Evolutionary conservation across 2,329 filamentous ascomycete species (phyloP).

Genomic region (Colletotrichum chrysophilum): DNA sequence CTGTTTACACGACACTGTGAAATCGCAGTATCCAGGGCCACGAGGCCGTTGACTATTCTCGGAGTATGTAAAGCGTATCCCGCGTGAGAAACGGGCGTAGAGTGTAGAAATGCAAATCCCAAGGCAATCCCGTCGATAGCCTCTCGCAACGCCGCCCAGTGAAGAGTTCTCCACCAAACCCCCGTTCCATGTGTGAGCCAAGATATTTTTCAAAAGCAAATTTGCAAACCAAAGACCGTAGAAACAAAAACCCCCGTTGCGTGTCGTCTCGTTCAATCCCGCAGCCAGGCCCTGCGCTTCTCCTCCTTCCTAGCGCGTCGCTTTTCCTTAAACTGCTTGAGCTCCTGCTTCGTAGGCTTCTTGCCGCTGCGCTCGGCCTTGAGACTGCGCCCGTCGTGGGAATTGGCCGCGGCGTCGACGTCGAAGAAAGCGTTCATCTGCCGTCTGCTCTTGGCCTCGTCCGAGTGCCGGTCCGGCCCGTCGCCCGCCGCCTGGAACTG

Average conservation of each 20-base stretch:
- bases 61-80: not conserved
- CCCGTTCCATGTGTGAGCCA: not conserved
- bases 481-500: conserved; percentile 74
- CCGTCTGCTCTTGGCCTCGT: conserved; percentile 84
- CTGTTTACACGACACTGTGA: conserved; percentile 10
- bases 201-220: not conserved
- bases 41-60: not conserved
- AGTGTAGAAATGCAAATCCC: not conserved
- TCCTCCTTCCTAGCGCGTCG: conserved; percentile 89
- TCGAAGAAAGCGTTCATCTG: conserved; percentile 97
- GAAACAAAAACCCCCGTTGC: not conserved
- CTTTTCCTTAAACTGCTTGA: conserved; percentile 93
- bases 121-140: not conserved
- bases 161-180: not conserved
- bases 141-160: conserved; percentile 16
- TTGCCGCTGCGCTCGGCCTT: conserved; percentile 89
- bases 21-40: conserved; percentile 17
- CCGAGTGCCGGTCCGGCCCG: conserved; percentile 78
- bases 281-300: conserved; percentile 89
- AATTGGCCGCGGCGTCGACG: conserved; percentile 90
- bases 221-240: not conserved
- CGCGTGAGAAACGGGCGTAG: not conserved
- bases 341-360: conserved; percentile 82
- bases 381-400: conserved; percentile 86
- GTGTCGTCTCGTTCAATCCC: conserved; percentile 63